Base-by-base conservation (phyloP, 148 eudicot genomes). In the Camellia granthamiana region DNA sequence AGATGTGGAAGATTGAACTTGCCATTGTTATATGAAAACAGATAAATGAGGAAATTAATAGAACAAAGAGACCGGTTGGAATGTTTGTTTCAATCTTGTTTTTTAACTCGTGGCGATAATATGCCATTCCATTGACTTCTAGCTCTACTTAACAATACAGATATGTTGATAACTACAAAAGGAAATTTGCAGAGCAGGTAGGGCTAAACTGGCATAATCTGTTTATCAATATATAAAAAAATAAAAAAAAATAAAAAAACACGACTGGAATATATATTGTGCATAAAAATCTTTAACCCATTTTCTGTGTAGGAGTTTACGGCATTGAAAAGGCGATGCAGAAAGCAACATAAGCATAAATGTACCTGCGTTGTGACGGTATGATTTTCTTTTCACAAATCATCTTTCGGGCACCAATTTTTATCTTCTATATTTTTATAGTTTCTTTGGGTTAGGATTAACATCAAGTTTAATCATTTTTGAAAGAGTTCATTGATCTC, bases 101-200 rank as follows among this genome's bases (percentile, higher is more conserved):
- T 58, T 0, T 58, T 58, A 58, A 58, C 52, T 49, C 7, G 6
- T 49, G 7, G 52, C 52, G 52, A 49, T 7, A 49, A 58, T 58
- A 14, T 58, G 61, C 61, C 61, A 58, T 14, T 58, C 75, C 52
- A 68, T 58, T 84, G 30, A 77, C 38, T 69, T 77, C 72, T 84
- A 49, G 18, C 47, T 42, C 41, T 80, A 56, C n/a, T 49, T 69
- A 30, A 74, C 61, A 11, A 84, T 46, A 81, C 90, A 94, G 97
- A 87, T 92, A 84, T 75, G 88, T 59, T 4, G 80, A 88, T 38
- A 91, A 58, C 85, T 85, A 89, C 89, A 91, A 88, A 85, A 89
- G 93, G 80, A 88, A 92, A 86, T 91, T 79, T 21, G 90, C 97
- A 52, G 95, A 91, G 69, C 91, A 91, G 97, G 98, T 94, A 90